Evolutionary conservation across 352 stramenopile genomes (phyloP).

Genomic region (Peronospora destructor): DNA sequence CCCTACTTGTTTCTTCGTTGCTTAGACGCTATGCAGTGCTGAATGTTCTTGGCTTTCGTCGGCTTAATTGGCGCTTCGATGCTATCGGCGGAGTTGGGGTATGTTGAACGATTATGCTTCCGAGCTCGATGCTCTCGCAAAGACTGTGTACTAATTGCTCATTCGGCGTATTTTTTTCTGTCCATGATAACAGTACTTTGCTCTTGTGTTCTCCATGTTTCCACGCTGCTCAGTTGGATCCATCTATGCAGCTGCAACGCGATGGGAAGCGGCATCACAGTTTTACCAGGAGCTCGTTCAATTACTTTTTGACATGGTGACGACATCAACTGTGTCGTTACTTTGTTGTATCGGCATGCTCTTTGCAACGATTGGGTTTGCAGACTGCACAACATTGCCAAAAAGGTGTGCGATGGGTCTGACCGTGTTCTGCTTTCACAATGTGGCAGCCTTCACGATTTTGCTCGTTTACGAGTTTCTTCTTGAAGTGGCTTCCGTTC

Average conservation of each 20-base stretch:
- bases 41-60: slow-evolving; percentile 86
- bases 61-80: slow-evolving; percentile 91
- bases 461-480: slow-evolving; percentile 77
- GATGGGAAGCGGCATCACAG: slow-evolving; percentile 29
- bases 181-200: slow-evolving; percentile 68
- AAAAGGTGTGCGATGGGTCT: slow-evolving; percentile 53
- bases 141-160: neutral
- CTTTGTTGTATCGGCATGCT: slow-evolving; percentile 52
- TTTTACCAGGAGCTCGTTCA: slow-evolving; percentile 52
- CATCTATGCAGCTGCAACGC: slow-evolving; percentile 57
- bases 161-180: neutral
- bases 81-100: slow-evolving; percentile 83
- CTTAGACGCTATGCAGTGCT: slow-evolving; percentile 71
- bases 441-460: slow-evolving; percentile 58
- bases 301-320: slow-evolving; percentile 65
- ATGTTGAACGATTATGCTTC: slow-evolving; percentile 14
- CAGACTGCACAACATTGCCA: slow-evolving; percentile 58
- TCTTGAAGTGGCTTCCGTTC: slow-evolving; percentile 61
- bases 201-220: slow-evolving; percentile 89
- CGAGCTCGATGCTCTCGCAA: neutral
- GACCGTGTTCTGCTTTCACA: slow-evolving; percentile 48
- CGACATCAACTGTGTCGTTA: slow-evolving; percentile 69
- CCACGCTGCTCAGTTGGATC: slow-evolving; percentile 79
- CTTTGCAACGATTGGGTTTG: slow-evolving; percentile 53
- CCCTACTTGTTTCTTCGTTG: slow-evolving; percentile 1